Evolutionary conservation across 2,329 filamentous ascomycete genomes (phyloP), one percentile per base, ranked within the genome.

Genomic region (Sarocladiaceae sp.): DNA sequence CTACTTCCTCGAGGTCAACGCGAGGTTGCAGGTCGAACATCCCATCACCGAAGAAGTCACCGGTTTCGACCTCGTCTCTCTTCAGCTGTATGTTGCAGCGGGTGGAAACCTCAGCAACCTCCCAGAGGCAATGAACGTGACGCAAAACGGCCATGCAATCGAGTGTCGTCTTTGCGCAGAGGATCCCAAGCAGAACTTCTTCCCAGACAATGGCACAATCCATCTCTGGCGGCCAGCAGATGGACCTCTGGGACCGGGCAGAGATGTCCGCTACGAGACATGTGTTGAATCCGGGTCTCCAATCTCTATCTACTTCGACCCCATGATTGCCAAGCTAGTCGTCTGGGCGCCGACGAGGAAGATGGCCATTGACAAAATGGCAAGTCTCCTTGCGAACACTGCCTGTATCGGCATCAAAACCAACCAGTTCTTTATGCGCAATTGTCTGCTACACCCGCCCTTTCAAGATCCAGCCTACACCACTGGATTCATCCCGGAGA

Each of bases 371-470:
- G 57, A 64, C 28, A 70, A 66, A 44, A 70, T 71, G 65, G 57
- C 51, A 5, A 54, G 58, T 4, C 60, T 67, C 1, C 58, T 72
- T 1, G 58, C 64, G 0, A 54, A 68, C 13, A 71, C 67, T 1
- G 65, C 66, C 17, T 75, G 73, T 50, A 63, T 72, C 50, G 73
- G 71, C 18, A 66, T 74, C 47, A 65, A 70, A 48, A 88, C 85
- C 1, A 88, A 88, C 61, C 87, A 88, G 49, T 83, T 87, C 56
- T 89, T 89, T 60, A 66, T 88, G 42, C 88, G 87, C 64, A 72
- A 75, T 17, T 76, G 86, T 57, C 84, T 83, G 55, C 74, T 76
- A n/a, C 85, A 83, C 56, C 71, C 77, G 0, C 80, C 78, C 55
- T 89, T 88, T 58, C 13, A 42, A n/a, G 39, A 42, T 22, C 17